Conservation (phyloP, 345 rosid genomes). For the Eucalyptus shirleyi region DNA sequence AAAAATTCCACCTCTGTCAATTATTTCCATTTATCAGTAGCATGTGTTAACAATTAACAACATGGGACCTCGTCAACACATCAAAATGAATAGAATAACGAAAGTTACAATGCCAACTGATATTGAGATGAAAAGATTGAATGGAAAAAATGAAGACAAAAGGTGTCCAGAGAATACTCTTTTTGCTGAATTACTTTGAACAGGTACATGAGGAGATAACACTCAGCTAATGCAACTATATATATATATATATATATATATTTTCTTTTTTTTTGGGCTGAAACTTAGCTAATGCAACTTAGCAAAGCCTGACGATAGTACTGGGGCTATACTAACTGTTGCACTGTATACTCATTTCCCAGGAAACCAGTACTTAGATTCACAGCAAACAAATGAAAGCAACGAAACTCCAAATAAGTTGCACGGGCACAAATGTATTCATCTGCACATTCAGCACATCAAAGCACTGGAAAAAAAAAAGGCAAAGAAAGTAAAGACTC, state of each 20-base stretch:
- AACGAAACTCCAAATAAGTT: not conserved
- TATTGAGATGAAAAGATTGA: not conserved
- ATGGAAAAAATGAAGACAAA: not conserved
- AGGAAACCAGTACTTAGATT: not conserved
- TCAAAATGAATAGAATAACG: not conserved
- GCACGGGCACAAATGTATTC: not conserved
- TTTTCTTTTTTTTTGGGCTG: too few species aligned
- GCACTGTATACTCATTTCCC: not conserved
- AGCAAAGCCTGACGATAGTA: not conserved
- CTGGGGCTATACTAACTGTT: fast-evolving
- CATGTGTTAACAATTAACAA: not conserved
- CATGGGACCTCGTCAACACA: not conserved
- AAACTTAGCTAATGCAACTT: not conserved
- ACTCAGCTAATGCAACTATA: not conserved
- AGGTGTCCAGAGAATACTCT: not conserved
- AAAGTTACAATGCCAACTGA: not conserved
- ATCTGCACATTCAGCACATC: not conserved
- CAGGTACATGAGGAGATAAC: not conserved
- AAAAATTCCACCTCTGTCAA: not conserved
- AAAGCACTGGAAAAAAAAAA: not conserved
- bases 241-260: too few species aligned
- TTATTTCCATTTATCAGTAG: not conserved
- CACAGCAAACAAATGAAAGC: not conserved
- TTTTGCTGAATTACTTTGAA: not conserved
- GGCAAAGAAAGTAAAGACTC: not conserved